Percentiles rank a stretch among this genome's conserved stretches.
Conservation (phyloP, 441 rosid genomes). For the Gossypium davidsonii region DNA sequence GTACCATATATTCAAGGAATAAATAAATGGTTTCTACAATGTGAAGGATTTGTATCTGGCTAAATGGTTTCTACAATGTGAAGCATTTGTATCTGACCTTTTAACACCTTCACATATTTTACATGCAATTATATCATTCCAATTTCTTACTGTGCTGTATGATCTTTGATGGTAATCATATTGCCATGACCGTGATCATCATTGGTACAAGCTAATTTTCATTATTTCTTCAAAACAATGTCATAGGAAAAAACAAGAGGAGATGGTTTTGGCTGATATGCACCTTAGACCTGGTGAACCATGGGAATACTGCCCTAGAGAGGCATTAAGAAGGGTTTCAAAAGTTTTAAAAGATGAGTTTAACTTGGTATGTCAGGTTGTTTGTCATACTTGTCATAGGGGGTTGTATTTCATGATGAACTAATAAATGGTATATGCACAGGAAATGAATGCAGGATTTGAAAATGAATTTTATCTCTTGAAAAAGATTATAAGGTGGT, state of each 20-base stretch:
- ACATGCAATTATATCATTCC: slow-evolving; percentile 4
- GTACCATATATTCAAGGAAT: slow-evolving; percentile 29
- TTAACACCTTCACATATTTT: not conserved
- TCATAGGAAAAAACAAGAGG: slow-evolving; percentile 60
- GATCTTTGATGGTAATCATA: not conserved
- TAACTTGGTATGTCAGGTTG: slow-evolving; percentile 48
- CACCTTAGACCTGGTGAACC: slow-evolving; percentile 69
- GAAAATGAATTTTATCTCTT: slow-evolving; percentile 87
- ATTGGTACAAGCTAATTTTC: not conserved
- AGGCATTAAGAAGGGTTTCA: slow-evolving; percentile 59
- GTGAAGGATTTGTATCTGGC: too few relatives aligned
- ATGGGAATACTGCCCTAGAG: slow-evolving; percentile 97
- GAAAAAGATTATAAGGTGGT: slow-evolving; percentile 54
- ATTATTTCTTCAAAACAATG: not conserved
- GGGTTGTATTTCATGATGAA: slow-evolving; percentile 11
- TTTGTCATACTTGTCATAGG: not conserved
- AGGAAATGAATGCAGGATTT: slow-evolving; percentile 94
- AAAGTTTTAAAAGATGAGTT: slow-evolving; percentile 77
- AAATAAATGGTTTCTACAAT: not conserved
- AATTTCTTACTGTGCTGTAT: not conserved
- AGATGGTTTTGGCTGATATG: slow-evolving; percentile 97
- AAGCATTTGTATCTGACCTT: not conserved
- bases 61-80: not conserved
- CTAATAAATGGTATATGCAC: slow-evolving; percentile 17
- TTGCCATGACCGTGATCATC: not conserved